A percentile compares a stretch with the other conserved stretches of the same genome.
Evolutionary conservation across 1,284 basidiomycete species (phyloP).

Genomic region (Ceratobasidium papillatum): DNA sequence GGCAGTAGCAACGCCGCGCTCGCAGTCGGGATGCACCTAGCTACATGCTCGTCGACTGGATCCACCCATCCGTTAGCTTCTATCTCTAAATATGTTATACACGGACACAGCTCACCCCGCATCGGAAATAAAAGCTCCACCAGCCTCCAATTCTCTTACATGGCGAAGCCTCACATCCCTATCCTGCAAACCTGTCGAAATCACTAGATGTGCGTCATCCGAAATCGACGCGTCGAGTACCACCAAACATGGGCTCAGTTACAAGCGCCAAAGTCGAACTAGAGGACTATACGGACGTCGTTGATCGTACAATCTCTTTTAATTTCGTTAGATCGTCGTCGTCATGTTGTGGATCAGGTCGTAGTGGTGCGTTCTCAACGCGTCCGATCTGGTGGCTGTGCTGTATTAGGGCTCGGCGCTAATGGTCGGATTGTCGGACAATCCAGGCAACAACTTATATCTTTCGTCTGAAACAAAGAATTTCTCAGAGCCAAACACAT

Average conservation of each 20-base stretch:
- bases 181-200: conserved; percentile 86
- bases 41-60: conserved; percentile 98
- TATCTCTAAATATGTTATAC: background rate
- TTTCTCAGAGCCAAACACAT: too few species aligned
- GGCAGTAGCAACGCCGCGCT: conserved; percentile 88
- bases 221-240: conserved; percentile 96
- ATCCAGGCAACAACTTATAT: too few species aligned
- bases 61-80: conserved; percentile 54
- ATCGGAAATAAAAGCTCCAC: conserved; percentile 73
- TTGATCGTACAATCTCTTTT: conserved; percentile 85
- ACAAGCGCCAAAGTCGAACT: conserved; percentile 83
- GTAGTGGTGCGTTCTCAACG: conserved; percentile 16
- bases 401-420: background rate
- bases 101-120: conserved; percentile 75
- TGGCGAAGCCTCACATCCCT: too few species aligned
- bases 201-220: conserved; percentile 93
- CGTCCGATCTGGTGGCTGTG: conserved; percentile 37
- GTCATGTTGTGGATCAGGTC: background rate
- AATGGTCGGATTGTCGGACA: too few species aligned
- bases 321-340: conserved; percentile 67
- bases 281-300: conserved; percentile 95
- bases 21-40: conserved; percentile 63
- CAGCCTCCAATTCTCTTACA: too few species aligned
- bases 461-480: too few species aligned
- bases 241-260: conserved; percentile 95